Base-by-base conservation (phyloP, 1,139 yeast genomes). In the Candida neerlandica region DNA sequence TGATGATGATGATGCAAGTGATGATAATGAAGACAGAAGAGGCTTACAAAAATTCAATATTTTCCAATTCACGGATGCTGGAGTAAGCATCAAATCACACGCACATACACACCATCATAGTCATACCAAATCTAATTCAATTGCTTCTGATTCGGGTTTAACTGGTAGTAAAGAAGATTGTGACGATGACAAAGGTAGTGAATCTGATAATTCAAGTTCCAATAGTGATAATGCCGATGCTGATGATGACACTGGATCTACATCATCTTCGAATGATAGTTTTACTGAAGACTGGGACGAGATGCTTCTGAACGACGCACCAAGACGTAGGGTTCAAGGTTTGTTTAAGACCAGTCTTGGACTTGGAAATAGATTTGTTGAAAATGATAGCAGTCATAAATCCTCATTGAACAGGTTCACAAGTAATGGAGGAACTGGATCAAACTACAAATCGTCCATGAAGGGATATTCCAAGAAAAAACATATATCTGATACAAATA, bases 271-370 rank as follows among this genome's bases (percentile, higher is more conserved):
- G 0, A 75, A 72, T 45, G 84, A 75, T 32, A 77, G 82, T 58
- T 77, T 80, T 51, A 66, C 78, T 1, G 71, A 79, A 54, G 84
- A 80, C 51, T 75, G 81, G 74, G 81, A 78, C 52, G 78, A 75
- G 40, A 66, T 79, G 42, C 64, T 78, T 14, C 75, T 73, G 51
- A 74, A 71, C 43, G 82, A 78, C 52, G 66, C 77, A 9, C 71
- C 79, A 0, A 57, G 81, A 44, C 65, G 77, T 2, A 62, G 78
- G 41, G 70, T 76, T 10, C 82, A 84, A 0, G 78, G 79, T 0
- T 57, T 75, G 29, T 68, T 77, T 53, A 67, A 73, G 48, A 69
- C 76, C 0, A 66, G 77, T 1, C 71, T 71, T 5, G 79, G 79
- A 0, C 58, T 75, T 34, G 78, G 77, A 1, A 67, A 66, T 48